Conservation (phyloP, 768 basidiomycete genomes). For the Cytidiella melzeri region DNA sequence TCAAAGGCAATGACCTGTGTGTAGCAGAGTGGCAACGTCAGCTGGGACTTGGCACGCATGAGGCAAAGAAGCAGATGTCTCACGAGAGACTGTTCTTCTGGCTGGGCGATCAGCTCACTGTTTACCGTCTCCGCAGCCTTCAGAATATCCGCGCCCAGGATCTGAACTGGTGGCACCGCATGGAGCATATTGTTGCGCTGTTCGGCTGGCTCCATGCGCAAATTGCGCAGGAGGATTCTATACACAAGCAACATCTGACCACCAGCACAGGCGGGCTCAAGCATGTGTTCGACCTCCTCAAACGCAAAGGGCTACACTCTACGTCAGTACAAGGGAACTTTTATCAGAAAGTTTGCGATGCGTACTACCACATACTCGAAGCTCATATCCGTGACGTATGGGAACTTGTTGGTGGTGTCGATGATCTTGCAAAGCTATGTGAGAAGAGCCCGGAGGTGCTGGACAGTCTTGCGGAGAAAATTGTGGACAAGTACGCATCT, state of each 20-base stretch:
- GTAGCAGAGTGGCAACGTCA: neutral
- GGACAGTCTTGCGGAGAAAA: neutral
- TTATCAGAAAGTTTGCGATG: neutral
- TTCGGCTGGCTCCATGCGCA: conserved; percentile 4
- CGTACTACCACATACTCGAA: conserved; percentile 12
- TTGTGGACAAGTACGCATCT: conserved; percentile 3
- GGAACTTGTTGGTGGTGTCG: neutral
- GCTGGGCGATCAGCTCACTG: conserved; percentile 26
- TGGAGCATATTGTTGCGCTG: conserved; percentile 10
- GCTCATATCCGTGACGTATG: conserved; percentile 7
- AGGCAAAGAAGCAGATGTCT: neutral
- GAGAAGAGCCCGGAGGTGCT: conserved; percentile 3
- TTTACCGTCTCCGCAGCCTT: conserved; percentile 12
- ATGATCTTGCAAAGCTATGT: conserved; percentile 4
- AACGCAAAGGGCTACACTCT: conserved; percentile 11
- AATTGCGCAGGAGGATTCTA: no score
- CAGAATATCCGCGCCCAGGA: conserved; percentile 11
- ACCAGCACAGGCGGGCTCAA: neutral
- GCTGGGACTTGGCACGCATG: neutral
- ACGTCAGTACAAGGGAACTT: no score
- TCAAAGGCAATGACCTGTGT: conserved; percentile 6
- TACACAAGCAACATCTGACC: neutral
- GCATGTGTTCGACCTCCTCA: conserved; percentile 6
- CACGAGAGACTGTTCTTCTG: conserved; percentile 18
- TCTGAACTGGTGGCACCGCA: conserved; percentile 12